phyloP scores from a whole-genome alignment of 2,329 filamentous ascomycete species.

The Fusarium sp. region DNA sequence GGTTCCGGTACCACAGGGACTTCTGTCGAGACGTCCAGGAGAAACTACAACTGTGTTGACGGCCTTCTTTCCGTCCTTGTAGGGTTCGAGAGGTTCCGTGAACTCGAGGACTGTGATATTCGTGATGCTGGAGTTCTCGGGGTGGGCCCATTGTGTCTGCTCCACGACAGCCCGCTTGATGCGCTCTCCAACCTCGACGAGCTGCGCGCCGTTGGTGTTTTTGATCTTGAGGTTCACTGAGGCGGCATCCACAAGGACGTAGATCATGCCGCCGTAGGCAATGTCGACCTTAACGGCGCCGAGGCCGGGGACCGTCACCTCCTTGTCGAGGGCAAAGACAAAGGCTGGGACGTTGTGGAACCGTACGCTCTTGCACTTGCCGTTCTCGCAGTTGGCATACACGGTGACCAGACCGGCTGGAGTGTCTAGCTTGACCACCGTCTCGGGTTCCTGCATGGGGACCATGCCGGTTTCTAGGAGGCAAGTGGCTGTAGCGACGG shows the following conservation, averaged over 20 bases:
- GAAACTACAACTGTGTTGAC: conserved; percentile 31
- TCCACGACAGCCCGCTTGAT: conserved; percentile 29
- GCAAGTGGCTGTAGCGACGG: conserved; percentile 19
- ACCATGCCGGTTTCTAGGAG: conserved; percentile 35
- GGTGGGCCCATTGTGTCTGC: conserved; percentile 20
- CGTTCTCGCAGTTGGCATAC: conserved; percentile 21
- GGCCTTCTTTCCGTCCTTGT: conserved; percentile 18
- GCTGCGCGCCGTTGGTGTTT: conserved; percentile 6
- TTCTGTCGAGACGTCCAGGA: conserved; percentile 25
- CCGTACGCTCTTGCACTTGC: conserved; percentile 31
- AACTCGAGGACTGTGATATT: conserved; percentile 33
- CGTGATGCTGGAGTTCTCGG: conserved; percentile 23
- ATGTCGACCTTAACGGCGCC: conserved; percentile 26
- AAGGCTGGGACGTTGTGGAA: conserved; percentile 37
- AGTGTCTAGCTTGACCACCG: conserved; percentile 28
- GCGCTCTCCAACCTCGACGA: conserved; percentile 29
- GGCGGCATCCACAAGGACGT: conserved; percentile 26
- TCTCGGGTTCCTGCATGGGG: conserved; percentile 31
- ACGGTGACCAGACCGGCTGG: conserved; percentile 33
- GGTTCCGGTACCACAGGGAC: conserved; percentile 32
- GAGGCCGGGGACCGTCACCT: conserved; percentile 19
- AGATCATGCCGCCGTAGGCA: conserved; percentile 37
- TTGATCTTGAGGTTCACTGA: conserved; percentile 28
- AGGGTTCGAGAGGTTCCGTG: conserved; percentile 9
- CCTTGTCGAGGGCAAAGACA: conserved; percentile 26